Evolutionary conservation across 306 rosid genomes (phyloP).

Genomic region (Vigna reflexopilosa): DNA sequence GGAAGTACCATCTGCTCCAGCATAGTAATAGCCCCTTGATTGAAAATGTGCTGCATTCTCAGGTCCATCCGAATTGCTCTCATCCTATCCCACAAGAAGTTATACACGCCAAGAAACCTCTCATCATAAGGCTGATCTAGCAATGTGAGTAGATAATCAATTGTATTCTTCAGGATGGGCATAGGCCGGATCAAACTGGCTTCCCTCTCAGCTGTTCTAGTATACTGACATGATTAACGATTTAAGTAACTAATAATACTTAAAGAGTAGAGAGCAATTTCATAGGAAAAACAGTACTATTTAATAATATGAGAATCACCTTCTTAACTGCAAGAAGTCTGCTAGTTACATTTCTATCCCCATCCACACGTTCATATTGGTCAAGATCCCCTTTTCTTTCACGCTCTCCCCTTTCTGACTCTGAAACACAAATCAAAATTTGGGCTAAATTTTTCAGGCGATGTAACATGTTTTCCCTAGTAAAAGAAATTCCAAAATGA

Average conservation of each 20-base stretch:
- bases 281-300: constrained; percentile 9
- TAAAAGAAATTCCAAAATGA: constrained; percentile 28
- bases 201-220: constrained; percentile 98
- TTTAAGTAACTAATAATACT: constrained; percentile 32
- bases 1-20: constrained; percentile 92
- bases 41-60: constrained; percentile 97
- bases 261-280: constrained; percentile 17
- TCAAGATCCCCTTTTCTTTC: constrained; percentile 99
- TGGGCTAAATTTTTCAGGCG: constrained; percentile 18
- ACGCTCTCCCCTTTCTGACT: constrained; percentile 90
- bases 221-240: constrained; percentile 64
- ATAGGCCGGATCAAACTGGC: constrained; percentile 91
- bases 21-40: constrained; percentile 80
- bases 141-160: constrained; percentile 77
- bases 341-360: constrained; percentile 93
- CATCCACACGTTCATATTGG: constrained; percentile 86
- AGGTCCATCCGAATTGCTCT: constrained; percentile 97
- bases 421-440: constrained; percentile 55
- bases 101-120: constrained; percentile 78
- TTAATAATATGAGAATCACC: constrained; percentile 56
- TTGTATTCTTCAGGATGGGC: constrained; percentile 80
- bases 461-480: constrained; percentile 13
- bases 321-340: constrained; percentile 89
- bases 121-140: constrained; percentile 84
- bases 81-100: constrained; percentile 99